phyloP scores from a whole-genome alignment of 306 rosid species.

The Luffa aegyptiaca region DNA sequence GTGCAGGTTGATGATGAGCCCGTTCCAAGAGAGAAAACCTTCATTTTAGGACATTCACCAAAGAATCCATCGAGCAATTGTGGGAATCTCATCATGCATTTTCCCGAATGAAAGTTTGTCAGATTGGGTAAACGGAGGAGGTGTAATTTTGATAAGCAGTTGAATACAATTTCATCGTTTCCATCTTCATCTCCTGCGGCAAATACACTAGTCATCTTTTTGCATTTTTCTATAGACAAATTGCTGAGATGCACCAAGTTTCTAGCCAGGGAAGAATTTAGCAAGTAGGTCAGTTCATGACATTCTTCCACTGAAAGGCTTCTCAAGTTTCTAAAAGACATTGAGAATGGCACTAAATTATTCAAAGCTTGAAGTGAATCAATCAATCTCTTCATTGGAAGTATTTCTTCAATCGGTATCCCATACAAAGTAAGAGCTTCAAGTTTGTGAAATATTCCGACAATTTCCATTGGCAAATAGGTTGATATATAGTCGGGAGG shows the following conservation, averaged over 20 bases:
- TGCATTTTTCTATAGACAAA: not conserved
- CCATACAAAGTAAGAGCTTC: not conserved
- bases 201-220: not conserved
- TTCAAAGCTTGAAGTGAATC: not conserved
- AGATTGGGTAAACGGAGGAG: not conserved
- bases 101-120: not conserved
- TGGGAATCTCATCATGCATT: not conserved
- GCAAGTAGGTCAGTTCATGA: not conserved
- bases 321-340: not conserved
- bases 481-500: not conserved
- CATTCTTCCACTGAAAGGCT: not conserved
- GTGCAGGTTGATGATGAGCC: too few relatives aligned
- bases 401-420: not conserved
- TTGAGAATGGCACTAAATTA: not conserved
- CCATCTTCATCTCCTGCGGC: not conserved
- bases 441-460: not conserved
- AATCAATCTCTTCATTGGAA: not conserved
- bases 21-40: constrained; percentile 3
- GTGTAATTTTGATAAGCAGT: accelerated
- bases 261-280: not conserved
- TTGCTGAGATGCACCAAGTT: not conserved
- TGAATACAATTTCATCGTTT: not conserved
- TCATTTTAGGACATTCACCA: not conserved
- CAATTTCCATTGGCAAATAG: not conserved
- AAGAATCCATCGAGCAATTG: not conserved